Percentiles rank a stretch among this genome's conserved stretches.
phyloP scores from a whole-genome alignment of 106 monocot species.

The Allium fistulosum region DNA sequence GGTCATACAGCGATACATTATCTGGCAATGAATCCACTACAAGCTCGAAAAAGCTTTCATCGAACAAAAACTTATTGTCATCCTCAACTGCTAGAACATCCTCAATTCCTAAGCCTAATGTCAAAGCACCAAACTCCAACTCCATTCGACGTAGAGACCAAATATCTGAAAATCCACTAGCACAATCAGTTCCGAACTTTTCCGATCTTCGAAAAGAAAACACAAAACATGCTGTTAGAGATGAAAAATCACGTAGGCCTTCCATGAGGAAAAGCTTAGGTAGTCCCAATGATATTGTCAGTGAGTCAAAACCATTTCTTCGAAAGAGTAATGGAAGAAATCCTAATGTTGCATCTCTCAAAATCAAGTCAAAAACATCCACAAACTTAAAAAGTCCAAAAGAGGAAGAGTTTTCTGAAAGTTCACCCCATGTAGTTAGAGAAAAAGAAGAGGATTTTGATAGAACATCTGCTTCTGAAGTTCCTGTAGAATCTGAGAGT shows the following conservation, averaged over 20 bases:
- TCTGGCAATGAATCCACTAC: slow-evolving; percentile 50
- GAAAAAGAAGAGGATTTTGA: slow-evolving; percentile 46
- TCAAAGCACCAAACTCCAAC: slow-evolving; percentile 30
- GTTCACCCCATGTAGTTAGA: slow-evolving; percentile 20
- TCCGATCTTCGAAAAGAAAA: slow-evolving; percentile 73
- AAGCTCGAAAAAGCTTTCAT: slow-evolving; percentile 39
- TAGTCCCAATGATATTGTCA: slow-evolving; percentile 28
- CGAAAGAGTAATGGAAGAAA: slow-evolving; percentile 38
- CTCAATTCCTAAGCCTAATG: slow-evolving; percentile 34
- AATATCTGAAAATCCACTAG: slow-evolving; percentile 46
- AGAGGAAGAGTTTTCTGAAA: slow-evolving; percentile 29
- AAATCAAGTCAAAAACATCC: slow-evolving; percentile 12
- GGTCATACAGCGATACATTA: slow-evolving; percentile 34
- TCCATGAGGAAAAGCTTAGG: slow-evolving; percentile 46
- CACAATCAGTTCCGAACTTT: slow-evolving; percentile 70
- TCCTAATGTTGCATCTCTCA: slow-evolving; percentile 20
- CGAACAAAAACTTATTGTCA: slow-evolving; percentile 29
- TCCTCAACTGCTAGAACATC: slow-evolving; percentile 31
- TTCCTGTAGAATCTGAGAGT: slow-evolving; percentile 44
- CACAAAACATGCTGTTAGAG: slow-evolving; percentile 48
- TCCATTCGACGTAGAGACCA: slow-evolving; percentile 26
- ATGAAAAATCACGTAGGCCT: slow-evolving; percentile 44
- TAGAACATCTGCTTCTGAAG: slow-evolving; percentile 21
- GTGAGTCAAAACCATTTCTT: slow-evolving; percentile 30
- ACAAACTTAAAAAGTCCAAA: slow-evolving; percentile 13